These are phyloP conservation scores for Grammothele lineata DNA, from an alignment of 768 basidiomycete species.

Conservation along the genomic window DNA sequence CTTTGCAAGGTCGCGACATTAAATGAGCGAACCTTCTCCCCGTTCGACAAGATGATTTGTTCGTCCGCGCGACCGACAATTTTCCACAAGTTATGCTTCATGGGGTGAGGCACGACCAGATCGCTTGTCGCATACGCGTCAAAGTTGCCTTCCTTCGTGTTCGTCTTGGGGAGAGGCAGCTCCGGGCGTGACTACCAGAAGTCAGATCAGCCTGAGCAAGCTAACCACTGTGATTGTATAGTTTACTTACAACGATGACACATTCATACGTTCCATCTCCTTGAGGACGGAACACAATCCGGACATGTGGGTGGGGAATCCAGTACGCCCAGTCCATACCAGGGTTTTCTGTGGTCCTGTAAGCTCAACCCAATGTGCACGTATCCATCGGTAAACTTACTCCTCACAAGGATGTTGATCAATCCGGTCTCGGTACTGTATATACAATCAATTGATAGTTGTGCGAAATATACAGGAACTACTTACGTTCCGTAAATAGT, in stretches of 20 bases:
- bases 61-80: conserved; percentile 38
- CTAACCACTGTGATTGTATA: not conserved
- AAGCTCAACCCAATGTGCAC: not conserved
- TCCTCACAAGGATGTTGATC: not conserved
- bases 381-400: not conserved
- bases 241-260: conserved; percentile 1
- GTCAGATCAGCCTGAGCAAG: not conserved
- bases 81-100: conserved; percentile 17
- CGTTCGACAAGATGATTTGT: conserved; percentile 40
- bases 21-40: conserved; percentile 33
- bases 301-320: not conserved
- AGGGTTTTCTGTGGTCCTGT: conserved; percentile 1
- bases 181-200: not conserved
- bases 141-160: conserved; percentile 13
- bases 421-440: conserved; percentile 3
- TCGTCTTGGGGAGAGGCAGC: not conserved
- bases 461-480: not conserved
- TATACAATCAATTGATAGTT: not conserved
- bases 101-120: conserved; percentile 16
- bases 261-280: conserved; percentile 1
- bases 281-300: not conserved
- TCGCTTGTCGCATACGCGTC: conserved; percentile 20
- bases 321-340: conserved; percentile 7
- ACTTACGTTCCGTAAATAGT: conserved; percentile 6
- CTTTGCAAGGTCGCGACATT: not conserved